Evolutionary conservation across 345 rosid genomes (phyloP), one percentile per base, ranked within the genome.

Genomic region (Rubroshorea leprosula): DNA sequence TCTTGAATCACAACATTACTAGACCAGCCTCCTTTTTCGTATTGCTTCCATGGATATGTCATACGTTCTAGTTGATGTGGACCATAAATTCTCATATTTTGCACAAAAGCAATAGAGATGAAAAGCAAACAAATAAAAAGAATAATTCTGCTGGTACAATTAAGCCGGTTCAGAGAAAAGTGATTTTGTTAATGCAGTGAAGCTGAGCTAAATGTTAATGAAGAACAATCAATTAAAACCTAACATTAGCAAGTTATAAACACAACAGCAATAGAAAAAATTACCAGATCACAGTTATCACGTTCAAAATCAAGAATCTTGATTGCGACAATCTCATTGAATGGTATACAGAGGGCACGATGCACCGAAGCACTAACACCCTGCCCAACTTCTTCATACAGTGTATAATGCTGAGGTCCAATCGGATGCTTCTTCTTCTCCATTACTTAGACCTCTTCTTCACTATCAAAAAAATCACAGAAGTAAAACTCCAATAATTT

Each of bases 261-360:
- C 44, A 64, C 29, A 22, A 23, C 11, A 10, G 16, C 51, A 51
- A 45, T 29, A 64, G 62, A 38, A 24, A 67, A 44, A 23, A 57
- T 48, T 71, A 90, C 98, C 89, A 92, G 80, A 71, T 92, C 97
- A 66, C 78, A 73, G 62, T 89, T 89, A 59, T 83, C 87, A 22
- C 98, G 93, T 69, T 92, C 98, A 43, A 92, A 92, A 68, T 92
- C 98, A 53, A 92, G 96, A 73, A 92, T 86, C 85, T 92, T 92
- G 69, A 92, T 81, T 25, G 97, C 96, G 49, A 92, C 94, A 56
- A 89, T 62, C 71, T 92, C 94, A 48, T 79, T 75, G 60, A 78
- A 69, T 0, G 96, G 79, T 29, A 81, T 63, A 45, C 98, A 92
- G 35, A 86, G 61, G 58, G 97, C 93, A 17, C 97, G 95, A 52